Base-by-base conservation (phyloP, 495 filamentous ascomycete species). In the Trichocladium uniseriatum region DNA sequence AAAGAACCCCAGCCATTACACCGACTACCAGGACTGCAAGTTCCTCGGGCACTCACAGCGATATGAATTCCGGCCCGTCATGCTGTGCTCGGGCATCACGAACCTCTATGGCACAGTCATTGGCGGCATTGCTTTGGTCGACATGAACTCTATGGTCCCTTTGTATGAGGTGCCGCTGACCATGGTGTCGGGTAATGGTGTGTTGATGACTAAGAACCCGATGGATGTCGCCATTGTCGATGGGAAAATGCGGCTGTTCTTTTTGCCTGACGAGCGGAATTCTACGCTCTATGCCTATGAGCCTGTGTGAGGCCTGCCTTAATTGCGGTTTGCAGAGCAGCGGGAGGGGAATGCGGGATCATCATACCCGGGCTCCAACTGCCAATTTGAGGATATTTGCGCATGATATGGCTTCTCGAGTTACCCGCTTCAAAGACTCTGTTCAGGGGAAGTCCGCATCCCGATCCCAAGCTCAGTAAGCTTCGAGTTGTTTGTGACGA, bases 11-110 rank as follows among this genome's bases (percentile, higher is more conserved):
- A 65, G 61, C 27, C 59, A 60, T 45, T 69, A 52, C 36, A 48
- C 61, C 22, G 66, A 67, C 34, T 66, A 69, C 46, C 64, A 70
- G 46, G 67, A 66, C 52, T 70, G 66, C 56, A 69, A 70, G 48
- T 70, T 64, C 21, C 54, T 70, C 9, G 66, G 66, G 10, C 64
- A 60, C 45, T 56, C 59, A 8, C 36, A 52, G 27, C 32, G 16
- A 3, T 57, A 51, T 20, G 49, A 35, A 9, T 44, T 24, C 35
- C 41, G 61, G 18, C 48, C 59, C 1, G 53, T 67, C 40, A 67
- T 69, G 67, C 52, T 69, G 35, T 70, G 66, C 54, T 61, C 64
- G 6, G 66, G 67, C 9, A 57, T 70, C 5, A 46, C 55, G 9
- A 56, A 44, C 20, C 52, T 64, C 14, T 56, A 58, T 11, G 51